Evolutionary conservation across 345 rosid species (phyloP).

Genomic region (Ailanthus altissimus): DNA sequence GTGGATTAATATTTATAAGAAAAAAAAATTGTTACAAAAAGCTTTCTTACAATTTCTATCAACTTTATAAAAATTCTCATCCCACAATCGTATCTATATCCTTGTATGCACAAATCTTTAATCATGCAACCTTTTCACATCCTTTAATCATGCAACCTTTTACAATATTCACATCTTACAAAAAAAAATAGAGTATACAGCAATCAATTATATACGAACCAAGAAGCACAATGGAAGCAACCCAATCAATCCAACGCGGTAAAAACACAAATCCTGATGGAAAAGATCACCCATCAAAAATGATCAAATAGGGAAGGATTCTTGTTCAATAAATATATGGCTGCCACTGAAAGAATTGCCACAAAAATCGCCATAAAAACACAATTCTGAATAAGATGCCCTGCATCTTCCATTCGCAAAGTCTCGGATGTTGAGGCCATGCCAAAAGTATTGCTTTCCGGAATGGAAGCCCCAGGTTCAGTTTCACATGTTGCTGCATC

Average conservation of each 20-base stretch:
- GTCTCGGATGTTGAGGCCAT: conserved; percentile 7
- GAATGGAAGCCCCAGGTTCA: conserved; percentile 15
- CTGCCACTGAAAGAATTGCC: conserved; percentile 23
- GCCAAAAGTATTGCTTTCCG: background rate
- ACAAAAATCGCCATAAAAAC: conserved; percentile 25
- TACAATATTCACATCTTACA: conserved; percentile 13
- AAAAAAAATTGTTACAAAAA: no score
- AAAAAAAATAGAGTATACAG: background rate
- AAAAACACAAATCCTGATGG: background rate
- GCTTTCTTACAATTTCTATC: background rate
- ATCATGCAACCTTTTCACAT: background rate
- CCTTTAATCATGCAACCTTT: background rate
- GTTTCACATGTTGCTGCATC: conserved; percentile 3
- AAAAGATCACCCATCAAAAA: conserved; percentile 11
- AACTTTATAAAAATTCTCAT: background rate
- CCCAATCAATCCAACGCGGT: conserved; percentile 1
- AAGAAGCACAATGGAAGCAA: background rate
- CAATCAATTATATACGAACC: conserved; percentile 3
- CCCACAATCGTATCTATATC: background rate
- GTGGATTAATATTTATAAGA: background rate
- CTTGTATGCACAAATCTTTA: background rate
- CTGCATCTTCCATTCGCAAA: background rate
- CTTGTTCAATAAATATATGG: conserved; percentile 19
- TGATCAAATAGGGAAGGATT: conserved; percentile 15
- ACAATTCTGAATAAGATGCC: background rate